phyloP scores from a whole-genome alignment of 192 early-diverging fungal species.

The Mortierella antarctica region DNA sequence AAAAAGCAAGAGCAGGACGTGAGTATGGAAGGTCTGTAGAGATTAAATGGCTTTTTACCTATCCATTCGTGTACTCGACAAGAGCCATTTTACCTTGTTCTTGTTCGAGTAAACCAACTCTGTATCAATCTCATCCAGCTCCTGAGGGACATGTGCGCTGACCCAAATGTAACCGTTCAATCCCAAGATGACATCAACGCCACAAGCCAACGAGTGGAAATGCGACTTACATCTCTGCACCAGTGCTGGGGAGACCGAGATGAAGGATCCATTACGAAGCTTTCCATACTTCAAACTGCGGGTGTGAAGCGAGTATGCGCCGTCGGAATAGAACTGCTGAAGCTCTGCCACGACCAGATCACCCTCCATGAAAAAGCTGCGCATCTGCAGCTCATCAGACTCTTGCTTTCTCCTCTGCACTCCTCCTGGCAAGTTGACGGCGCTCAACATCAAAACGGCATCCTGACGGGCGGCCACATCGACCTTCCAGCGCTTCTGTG shows the following conservation, averaged over 20 bases:
- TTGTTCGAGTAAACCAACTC: constrained; percentile 88
- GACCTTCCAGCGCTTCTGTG: constrained; percentile 93
- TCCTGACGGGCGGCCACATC: constrained; percentile 92
- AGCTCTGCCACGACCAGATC: constrained; percentile 94
- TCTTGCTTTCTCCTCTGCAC: constrained; percentile 96
- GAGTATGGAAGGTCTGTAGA: not conserved
- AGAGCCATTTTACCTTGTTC: constrained; percentile 77
- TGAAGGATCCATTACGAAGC: constrained; percentile 76
- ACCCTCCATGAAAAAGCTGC: constrained; percentile 93
- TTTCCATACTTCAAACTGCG: constrained; percentile 93
- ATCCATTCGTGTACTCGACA: not conserved
- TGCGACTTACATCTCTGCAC: constrained; percentile 95
- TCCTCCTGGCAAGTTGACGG: constrained; percentile 94
- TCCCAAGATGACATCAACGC: constrained; percentile 94
- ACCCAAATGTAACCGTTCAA: constrained; percentile 98
- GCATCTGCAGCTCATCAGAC: constrained; percentile 97
- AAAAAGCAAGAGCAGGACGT: not conserved
- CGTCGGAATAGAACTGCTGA: constrained; percentile 87
- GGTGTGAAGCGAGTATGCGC: constrained; percentile 89
- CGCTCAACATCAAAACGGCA: constrained; percentile 86
- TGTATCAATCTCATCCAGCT: constrained; percentile 76
- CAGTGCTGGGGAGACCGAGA: constrained; percentile 87
- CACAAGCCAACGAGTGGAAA: constrained; percentile 91
- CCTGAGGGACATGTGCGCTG: constrained; percentile 72
- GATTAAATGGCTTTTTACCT: no score